A percentile compares a stretch with the other conserved stretches of the same genome.
Evolutionary conservation across 1,284 basidiomycete genomes (phyloP).

Genomic region (Phellopilus nigrolimitatus): DNA sequence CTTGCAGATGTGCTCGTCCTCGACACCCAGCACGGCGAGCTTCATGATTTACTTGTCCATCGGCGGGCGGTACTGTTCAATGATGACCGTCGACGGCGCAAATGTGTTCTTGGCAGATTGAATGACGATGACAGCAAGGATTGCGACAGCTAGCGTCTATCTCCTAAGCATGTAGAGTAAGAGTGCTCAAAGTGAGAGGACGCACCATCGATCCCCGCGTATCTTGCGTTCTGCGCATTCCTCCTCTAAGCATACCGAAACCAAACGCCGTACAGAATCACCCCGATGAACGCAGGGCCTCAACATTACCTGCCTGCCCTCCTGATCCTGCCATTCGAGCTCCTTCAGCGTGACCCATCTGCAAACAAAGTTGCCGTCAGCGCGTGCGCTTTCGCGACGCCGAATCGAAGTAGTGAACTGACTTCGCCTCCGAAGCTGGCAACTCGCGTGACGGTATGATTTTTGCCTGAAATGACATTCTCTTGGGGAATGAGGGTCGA

Average conservation of each 20-base stretch:
- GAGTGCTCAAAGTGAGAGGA: neutral
- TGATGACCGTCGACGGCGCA: slow-evolving; percentile 70
- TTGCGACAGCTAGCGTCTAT: slow-evolving; percentile 63
- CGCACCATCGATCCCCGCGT: slow-evolving; percentile 29
- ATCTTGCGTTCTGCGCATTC: slow-evolving; percentile 82
- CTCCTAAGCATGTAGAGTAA: neutral
- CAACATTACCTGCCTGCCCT: slow-evolving; percentile 61
- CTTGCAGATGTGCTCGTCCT: slow-evolving; percentile 78
- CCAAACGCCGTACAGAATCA: no score
- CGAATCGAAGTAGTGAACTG: slow-evolving; percentile 8
- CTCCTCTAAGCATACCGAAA: slow-evolving; percentile 48
- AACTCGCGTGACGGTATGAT: slow-evolving; percentile 41
- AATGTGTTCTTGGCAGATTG: slow-evolving; percentile 65
- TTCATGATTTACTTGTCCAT: slow-evolving; percentile 77
- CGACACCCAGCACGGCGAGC: slow-evolving; percentile 64
- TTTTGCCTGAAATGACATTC: slow-evolving; percentile 24
- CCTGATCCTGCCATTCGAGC: slow-evolving; percentile 70
- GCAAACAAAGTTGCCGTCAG: neutral
- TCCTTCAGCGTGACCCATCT: slow-evolving; percentile 75
- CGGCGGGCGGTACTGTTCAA: slow-evolving; percentile 87
- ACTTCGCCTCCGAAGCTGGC: slow-evolving; percentile 58
- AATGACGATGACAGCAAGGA: slow-evolving; percentile 76
- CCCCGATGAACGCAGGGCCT: neutral
- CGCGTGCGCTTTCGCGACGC: neutral
- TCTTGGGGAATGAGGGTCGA: neutral